Base-by-base conservation (phyloP, 352 stramenopile genomes). In the Phytophthora chlamydospora region DNA sequence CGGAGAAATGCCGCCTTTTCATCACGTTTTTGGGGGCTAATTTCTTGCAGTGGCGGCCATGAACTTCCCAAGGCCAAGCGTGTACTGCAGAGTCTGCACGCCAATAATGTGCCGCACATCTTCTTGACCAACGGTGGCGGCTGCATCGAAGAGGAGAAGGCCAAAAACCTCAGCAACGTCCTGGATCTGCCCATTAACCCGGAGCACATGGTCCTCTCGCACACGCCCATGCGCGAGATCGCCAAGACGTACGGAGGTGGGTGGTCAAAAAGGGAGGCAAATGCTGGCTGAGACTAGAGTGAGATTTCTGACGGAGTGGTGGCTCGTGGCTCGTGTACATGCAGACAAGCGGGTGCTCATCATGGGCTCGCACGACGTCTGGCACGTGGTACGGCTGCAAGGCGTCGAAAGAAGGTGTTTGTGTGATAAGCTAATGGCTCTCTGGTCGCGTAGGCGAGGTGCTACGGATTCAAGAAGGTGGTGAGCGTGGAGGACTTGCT, bases 91-190 rank as follows among this genome's bases (percentile, higher is more conserved):
- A 89, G 78, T 17, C 71, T 97, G 27, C 65, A 78, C 0, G 48
- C 55, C 27, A 68, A 88, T 32, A 66, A 77, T 35, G 83, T 97
- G 17, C 90, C 90, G 14, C 89, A 95, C 54, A 88, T 97, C 21
- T 97, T 96, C 67, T 61, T 97, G 40, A 97, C 91, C 11, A 97
- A 97, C 47, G 89, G 89, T 29, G 88, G 88, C 2, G 84, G 91
- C 12, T 96, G 88, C 59, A 87, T 94, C 70, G 91, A 97, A 59
- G 69, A 78, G 16, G 67, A 80, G 12, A 97, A 97, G 68, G 89
- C 91, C n/a, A 63, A 70, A 27, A 90, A 81, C 8, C 59, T 97
- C 6, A 83, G 83, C 24, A 67, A 79, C 1, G 55, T 83, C 11
- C 68, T 96, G 41, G 70, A 88, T 38, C 14, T 87, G 34, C 31